These are phyloP conservation scores for Russula emetica DNA, from an alignment of 768 basidiomycete species.

Conservation along the genomic window DNA sequence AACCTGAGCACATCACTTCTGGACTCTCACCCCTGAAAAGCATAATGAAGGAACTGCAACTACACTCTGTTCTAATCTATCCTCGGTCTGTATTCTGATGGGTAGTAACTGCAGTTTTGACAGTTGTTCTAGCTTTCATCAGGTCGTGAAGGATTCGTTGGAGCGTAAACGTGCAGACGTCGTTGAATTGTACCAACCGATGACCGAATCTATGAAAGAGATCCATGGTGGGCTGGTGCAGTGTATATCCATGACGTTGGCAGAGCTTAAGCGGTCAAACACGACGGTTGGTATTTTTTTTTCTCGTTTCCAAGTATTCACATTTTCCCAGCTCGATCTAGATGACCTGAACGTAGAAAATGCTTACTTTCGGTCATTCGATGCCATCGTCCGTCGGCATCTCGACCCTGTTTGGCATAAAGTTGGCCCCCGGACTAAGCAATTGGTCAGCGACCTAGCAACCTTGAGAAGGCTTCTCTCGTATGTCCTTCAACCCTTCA, in stretches of 20 bases:
- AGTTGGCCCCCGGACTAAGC: conserved; percentile 87
- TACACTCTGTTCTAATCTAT: conserved; percentile 86
- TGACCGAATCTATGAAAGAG: conserved; percentile 84
- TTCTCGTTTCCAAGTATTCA: neutral
- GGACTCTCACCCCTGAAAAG: conserved; percentile 89
- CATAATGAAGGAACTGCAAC: conserved; percentile 88
- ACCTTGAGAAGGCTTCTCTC: conserved; percentile 76
- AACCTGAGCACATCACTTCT: conserved; percentile 91
- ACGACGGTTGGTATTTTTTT: conserved; percentile 45
- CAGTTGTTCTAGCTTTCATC: conserved; percentile 66
- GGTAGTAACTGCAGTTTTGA: conserved; percentile 17
- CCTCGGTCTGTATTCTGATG: conserved; percentile 58
- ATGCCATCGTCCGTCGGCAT: conserved; percentile 79
- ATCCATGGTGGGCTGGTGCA: conserved; percentile 90
- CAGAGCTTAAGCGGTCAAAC: conserved; percentile 86
- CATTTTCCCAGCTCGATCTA: conserved; percentile 69
- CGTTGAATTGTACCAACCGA: conserved; percentile 80
- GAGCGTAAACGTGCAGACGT: conserved; percentile 86
- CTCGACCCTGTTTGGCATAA: conserved; percentile 96
- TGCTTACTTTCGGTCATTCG: conserved; percentile 92
- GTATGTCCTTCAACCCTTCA: conserved; percentile 42
- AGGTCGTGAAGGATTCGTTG: conserved; percentile 76
- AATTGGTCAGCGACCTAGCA: conserved; percentile 83
- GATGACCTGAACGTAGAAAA: conserved; percentile 91
- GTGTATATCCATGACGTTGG: conserved; percentile 87